Evolutionary conservation across 169 alveolate species (phyloP).

Genomic region (Neospora caninum): DNA sequence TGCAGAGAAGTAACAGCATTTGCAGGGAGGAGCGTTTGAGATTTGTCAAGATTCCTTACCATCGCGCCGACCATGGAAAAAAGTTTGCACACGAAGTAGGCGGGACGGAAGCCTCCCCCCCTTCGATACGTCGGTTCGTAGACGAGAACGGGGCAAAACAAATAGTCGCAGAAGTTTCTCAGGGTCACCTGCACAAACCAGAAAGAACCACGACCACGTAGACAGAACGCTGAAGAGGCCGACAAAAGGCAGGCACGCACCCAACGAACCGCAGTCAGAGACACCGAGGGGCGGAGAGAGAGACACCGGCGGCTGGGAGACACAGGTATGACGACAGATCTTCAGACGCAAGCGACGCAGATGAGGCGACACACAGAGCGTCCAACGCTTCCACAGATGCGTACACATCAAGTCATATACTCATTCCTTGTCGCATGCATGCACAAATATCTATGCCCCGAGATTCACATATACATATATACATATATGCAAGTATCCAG

Average conservation of each 20-base stretch:
- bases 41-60: slow-evolving; percentile 6
- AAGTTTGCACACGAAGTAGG: slow-evolving; percentile 62
- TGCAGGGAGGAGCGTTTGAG: not conserved
- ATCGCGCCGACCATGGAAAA: slow-evolving; percentile 60
- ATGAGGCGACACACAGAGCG: too few species aligned
- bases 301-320: not conserved
- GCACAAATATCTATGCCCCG: too few species aligned
- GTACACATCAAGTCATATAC: too few species aligned
- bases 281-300: not conserved
- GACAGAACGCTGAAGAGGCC: not conserved
- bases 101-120: slow-evolving; percentile 64
- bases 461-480: too few species aligned
- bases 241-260: not conserved
- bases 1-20: not conserved
- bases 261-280: not conserved
- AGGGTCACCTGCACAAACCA: slow-evolving; percentile 45
- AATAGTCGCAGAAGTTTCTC: slow-evolving; percentile 57
- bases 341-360: too few species aligned
- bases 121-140: slow-evolving; percentile 71
- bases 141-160: slow-evolving; percentile 69
- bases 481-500: not conserved
- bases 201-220: not conserved
- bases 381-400: too few species aligned
- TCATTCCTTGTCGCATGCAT: too few species aligned
- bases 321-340: not conserved